Percentiles rank a stretch among this genome's conserved stretches.
These are phyloP conservation scores for Alternaria atra DNA, from an alignment of 2,329 filamentous ascomycete species.

Conservation along the genomic window DNA sequence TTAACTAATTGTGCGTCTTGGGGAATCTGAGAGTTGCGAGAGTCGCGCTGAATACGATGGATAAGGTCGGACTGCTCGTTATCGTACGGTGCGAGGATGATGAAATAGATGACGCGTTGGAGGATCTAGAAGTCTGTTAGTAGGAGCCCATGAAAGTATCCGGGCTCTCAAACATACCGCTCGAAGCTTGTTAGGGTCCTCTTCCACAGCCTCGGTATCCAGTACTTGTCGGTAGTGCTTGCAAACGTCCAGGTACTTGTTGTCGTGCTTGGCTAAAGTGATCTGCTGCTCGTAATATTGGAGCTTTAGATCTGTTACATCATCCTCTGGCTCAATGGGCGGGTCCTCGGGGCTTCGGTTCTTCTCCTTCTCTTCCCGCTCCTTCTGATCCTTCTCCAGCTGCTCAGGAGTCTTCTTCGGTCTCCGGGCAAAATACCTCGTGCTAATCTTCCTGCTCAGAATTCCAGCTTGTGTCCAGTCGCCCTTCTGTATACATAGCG, in stretches of 20 bases:
- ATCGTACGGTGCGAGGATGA: slow-evolving; percentile 95
- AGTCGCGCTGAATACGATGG: slow-evolving; percentile 87
- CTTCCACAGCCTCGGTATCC: slow-evolving; percentile 93
- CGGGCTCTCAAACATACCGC: slow-evolving; percentile 67
- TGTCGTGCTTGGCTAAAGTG: slow-evolving; percentile 91
- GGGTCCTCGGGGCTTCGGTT: slow-evolving; percentile 79
- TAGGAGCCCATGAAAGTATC: slow-evolving; percentile 19
- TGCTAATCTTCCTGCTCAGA: slow-evolving; percentile 95
- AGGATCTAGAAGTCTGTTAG: slow-evolving; percentile 68
- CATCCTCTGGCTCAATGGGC: slow-evolving; percentile 79
- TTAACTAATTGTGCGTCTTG: slow-evolving; percentile 87
- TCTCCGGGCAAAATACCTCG: slow-evolving; percentile 87
- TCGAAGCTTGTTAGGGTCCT: slow-evolving; percentile 84
- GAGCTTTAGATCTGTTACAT: slow-evolving; percentile 95
- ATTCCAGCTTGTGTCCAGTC: slow-evolving; percentile 98
- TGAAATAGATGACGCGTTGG: slow-evolving; percentile 95
- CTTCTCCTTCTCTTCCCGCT: slow-evolving; percentile 83
- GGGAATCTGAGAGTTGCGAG: slow-evolving; percentile 79
- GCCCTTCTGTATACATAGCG: slow-evolving; percentile 90
- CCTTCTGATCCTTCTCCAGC: slow-evolving; percentile 88
- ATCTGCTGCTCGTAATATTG: slow-evolving; percentile 98
- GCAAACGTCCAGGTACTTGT: slow-evolving; percentile 97
- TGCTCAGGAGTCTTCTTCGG: slow-evolving; percentile 90
- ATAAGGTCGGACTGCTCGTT: slow-evolving; percentile 98
- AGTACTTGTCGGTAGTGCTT: slow-evolving; percentile 98